A percentile compares a stretch with the other conserved stretches of the same genome.
Evolutionary conservation across 1,284 basidiomycete species (phyloP).

Genomic region (Apiotrichum siamense): DNA sequence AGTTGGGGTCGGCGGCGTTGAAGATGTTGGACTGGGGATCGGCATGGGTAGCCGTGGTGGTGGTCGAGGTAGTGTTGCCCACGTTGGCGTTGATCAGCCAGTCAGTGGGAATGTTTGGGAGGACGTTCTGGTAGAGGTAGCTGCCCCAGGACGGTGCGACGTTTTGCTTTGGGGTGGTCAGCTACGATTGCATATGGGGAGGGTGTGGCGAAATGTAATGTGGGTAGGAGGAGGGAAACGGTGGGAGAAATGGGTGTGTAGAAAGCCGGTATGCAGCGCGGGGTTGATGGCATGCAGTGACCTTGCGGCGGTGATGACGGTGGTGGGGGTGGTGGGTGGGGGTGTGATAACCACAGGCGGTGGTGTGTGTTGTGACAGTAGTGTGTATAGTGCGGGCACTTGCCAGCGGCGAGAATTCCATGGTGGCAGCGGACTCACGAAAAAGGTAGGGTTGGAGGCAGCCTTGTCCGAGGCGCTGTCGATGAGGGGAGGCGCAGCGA

Average conservation of each 20-base stretch:
- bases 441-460: conserved; percentile 1
- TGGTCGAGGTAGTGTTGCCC: background rate
- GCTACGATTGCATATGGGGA: background rate
- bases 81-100: conserved; percentile 24
- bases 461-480: conserved; percentile 8
- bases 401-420: too few relatives aligned
- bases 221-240: background rate
- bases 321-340: background rate
- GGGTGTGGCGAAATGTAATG: background rate
- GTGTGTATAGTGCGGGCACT: background rate
- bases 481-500: conserved; percentile 5
- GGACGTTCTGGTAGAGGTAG: conserved; percentile 41
- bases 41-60: conserved; percentile 7
- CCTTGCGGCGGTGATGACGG: too few relatives aligned
- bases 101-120: conserved; percentile 24
- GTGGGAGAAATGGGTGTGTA: background rate
- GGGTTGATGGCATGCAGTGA: too few relatives aligned
- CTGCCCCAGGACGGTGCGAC: conserved; percentile 36
- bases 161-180: conserved; percentile 14
- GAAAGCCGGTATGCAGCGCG: too few relatives aligned
- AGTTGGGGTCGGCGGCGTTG: conserved; percentile 8
- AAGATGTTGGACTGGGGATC: conserved; percentile 14
- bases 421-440: conserved; percentile 4
- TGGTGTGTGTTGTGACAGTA: background rate
- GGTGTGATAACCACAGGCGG: background rate